Evolutionary conservation across 768 basidiomycete species (phyloP), one percentile per base, ranked within the genome.

Genomic region (Nidularia sp.): DNA sequence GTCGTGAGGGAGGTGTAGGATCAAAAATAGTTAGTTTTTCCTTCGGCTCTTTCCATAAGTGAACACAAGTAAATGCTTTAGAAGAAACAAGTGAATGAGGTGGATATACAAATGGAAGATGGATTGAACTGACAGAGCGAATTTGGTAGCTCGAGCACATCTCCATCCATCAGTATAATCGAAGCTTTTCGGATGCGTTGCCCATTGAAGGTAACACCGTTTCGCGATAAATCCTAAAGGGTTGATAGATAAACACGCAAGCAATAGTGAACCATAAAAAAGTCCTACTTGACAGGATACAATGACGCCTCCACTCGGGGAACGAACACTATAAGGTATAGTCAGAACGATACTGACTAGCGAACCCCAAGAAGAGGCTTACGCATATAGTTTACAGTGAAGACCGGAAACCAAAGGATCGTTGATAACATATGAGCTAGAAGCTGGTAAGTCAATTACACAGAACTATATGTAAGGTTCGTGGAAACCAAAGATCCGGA

Each of bases 371-470:
- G 0, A 31, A 32, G 45, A 55, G 6, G 71, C 79, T 63, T 59
- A 87, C 90, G 86, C 90, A 79, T 89, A 85, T 76, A 88, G 66
- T 65, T 85, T 87, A 75, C 86, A 90, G 64, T 89, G 86, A 34
- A 88, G 59, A 45, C 76, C 80, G 3, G 90, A 93, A 15, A 91
- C 82, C 39, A 80, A 74, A 12, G 69, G 60, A 48, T 88, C 84
- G 15, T 77, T 62, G 32, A 90, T 70, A 31, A 88, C 77, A 58
- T 91, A 93, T 39, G 86, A 70, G 55, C 79, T 81, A 45, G n/a
- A 45, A 12, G 45, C 2, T 9, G 15, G n/a, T 41, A 47, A 18
- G 44, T 45, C 10, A 39, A n/a, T n/a, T 9, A 39, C 8, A 39
- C 36, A 39, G 9, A 39, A 29, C 22, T 48, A n/a, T 6, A 48